Evolutionary conservation across 768 basidiomycete genomes (phyloP).

Genomic region (Gloeopeniophorella convolvens): DNA sequence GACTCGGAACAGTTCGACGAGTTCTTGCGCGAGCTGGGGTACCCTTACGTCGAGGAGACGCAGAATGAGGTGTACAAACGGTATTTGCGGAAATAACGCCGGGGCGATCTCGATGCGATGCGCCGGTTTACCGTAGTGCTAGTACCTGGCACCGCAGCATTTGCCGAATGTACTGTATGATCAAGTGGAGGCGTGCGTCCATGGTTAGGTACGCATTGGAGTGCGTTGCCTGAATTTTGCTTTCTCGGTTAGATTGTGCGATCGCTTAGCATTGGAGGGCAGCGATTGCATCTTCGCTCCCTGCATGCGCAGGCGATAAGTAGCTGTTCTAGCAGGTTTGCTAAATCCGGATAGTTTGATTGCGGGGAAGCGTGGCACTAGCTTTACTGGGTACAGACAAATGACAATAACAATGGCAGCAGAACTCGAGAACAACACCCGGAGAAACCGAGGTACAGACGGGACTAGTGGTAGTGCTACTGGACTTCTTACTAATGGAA

Average conservation of each 20-base stretch:
- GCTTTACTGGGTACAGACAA: neutral
- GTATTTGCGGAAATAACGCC: constrained; percentile 46
- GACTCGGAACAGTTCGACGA: constrained; percentile 62
- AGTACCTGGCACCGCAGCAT: too few relatives aligned
- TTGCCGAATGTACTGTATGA: too few relatives aligned
- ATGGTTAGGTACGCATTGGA: too few relatives aligned
- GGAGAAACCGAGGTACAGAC: too few relatives aligned
- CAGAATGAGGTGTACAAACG: constrained; percentile 77
- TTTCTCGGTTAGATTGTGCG: too few relatives aligned
- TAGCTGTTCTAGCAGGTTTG: neutral
- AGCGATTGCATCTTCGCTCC: too few relatives aligned
- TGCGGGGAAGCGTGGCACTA: neutral
- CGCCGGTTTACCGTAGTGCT: too few relatives aligned
- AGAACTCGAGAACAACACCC: neutral
- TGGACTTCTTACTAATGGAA: too few relatives aligned
- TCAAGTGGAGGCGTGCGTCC: too few relatives aligned
- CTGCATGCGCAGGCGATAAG: neutral
- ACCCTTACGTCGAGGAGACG: constrained; percentile 90
- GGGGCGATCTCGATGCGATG: neutral
- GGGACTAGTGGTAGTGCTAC: too few relatives aligned
- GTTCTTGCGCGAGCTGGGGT: constrained; percentile 76
- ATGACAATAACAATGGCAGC: neutral
- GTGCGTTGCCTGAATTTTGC: neutral
- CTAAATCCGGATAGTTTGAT: neutral
- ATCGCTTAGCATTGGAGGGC: too few relatives aligned